Evolutionary conservation across 257 asterid species (phyloP).

Genomic region (Lavandula angustifolia): DNA sequence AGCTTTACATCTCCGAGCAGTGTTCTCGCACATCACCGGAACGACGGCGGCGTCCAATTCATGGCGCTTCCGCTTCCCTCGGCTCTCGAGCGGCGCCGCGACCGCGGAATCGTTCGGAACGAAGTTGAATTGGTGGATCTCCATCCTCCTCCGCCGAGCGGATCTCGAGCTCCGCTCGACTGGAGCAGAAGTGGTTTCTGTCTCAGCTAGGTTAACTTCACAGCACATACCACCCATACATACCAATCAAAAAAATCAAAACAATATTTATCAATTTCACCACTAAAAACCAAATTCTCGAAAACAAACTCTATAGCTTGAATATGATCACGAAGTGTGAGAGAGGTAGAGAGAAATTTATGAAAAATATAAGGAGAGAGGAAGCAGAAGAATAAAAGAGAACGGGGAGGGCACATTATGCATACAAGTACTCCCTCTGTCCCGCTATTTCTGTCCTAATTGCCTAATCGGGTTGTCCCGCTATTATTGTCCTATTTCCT

Average conservation of each 20-base stretch:
- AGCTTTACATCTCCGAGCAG: constrained; percentile 16
- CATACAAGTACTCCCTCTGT: too few relatives aligned
- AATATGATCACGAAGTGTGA: too few relatives aligned
- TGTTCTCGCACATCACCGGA: constrained; percentile 27
- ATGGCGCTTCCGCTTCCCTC: constrained; percentile 44
- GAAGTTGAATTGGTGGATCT: constrained; percentile 67
- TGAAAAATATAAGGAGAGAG: background rate
- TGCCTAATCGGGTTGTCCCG: too few relatives aligned
- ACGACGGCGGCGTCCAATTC: constrained; percentile 36
- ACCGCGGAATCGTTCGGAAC: constrained; percentile 58
- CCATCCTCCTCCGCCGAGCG: constrained; percentile 71
- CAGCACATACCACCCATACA: constrained; percentile 77
- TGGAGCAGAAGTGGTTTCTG: constrained; percentile 64
- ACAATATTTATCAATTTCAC: too few relatives aligned
- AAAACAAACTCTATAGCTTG: too few relatives aligned
- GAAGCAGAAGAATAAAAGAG: background rate
- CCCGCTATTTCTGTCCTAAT: too few relatives aligned
- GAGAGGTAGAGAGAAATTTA: background rate
- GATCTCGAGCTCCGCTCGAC: constrained; percentile 64
- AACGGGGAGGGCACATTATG: constrained; percentile 38
- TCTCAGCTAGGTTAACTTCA: constrained; percentile 62
- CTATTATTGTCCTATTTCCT: too few relatives aligned
- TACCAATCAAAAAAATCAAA: background rate
- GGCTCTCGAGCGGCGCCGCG: constrained; percentile 47
- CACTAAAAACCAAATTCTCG: too few relatives aligned